Evolutionary conservation across 169 alveolate genomes (phyloP), one percentile per base, ranked within the genome.

Genomic region (Cryptosporidium sp.): DNA sequence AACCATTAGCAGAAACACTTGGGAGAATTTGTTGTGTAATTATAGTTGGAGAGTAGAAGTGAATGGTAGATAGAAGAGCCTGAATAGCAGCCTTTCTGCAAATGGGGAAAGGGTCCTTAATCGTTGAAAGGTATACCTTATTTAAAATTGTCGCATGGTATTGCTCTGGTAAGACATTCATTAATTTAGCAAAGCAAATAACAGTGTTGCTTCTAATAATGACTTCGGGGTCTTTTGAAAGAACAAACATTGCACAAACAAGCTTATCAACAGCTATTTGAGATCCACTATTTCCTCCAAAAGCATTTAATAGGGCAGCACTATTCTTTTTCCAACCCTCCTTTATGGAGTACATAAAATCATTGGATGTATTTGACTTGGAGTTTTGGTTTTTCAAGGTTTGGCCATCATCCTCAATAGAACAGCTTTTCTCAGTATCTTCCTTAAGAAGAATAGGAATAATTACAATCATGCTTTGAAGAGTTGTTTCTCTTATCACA

Each of bases 71-170:
- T 39, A 62, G 31, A 23, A 80, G 67, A 18, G 89, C 89, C 33
- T 80, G 89, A 16, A 80, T 45, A 26, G 39, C 89, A 42, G 89
- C 89, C 60, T 62, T 80, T 65, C 89, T 80, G 35, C 89, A 80
- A 8, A 80, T 80, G 9, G 89, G 89, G 53, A 62, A 80, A n/a
- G 73, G 73, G 42, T 80, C 89, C 45, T 80, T 80, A 60, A 80
- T 16, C 8, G 35, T 33, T 6, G 42, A 23, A 16, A 80, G 60
- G 51, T 80, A 80, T 4, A 80, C 75, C 26, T 67, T 80, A 51
- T 62, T 80, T 23, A 80, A 18, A 4, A 80, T 80, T 21, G 89
- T 48, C 45, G 53, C 21, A 44, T 80, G 75, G 44, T 80, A 80
- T 80, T 80, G 80, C 45, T 62, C 80, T 3, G 89, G 89, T 18